Conservation (phyloP, 2,329 filamentous ascomycete species). For the Grosmannia clavigera region DNA sequence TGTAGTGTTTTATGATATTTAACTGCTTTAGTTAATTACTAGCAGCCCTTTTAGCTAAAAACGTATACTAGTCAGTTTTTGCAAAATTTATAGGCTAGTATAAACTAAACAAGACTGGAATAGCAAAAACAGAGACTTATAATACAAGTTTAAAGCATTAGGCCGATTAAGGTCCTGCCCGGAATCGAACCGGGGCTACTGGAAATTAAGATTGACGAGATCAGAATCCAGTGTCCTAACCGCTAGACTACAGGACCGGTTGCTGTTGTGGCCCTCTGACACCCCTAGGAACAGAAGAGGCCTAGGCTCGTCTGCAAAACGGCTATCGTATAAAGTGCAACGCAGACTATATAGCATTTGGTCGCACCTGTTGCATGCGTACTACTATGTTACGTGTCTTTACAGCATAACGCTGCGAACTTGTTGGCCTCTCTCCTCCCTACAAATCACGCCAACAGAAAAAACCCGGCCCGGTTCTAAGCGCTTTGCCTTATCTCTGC, state of each 20-base stretch:
- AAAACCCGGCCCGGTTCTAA: too few species aligned
- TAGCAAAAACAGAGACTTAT: background rate
- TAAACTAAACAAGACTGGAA: background rate
- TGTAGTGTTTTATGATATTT: too few species aligned
- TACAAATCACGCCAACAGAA: too few species aligned
- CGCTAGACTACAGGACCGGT: background rate
- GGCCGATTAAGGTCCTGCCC: conserved; percentile 5
- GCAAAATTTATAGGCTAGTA: too few species aligned
- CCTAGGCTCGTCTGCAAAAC: background rate
- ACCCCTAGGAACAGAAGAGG: background rate
- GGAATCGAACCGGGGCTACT: conserved; percentile 8
- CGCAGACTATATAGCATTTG: background rate
- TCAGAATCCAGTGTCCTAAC: background rate
- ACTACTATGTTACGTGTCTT: too few species aligned
- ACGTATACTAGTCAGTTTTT: too few species aligned
- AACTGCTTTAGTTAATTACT: too few species aligned
- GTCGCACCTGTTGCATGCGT: too few species aligned
- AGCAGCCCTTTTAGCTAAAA: too few species aligned
- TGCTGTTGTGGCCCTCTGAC: background rate
- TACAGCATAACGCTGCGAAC: too few species aligned
- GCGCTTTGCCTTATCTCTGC: too few species aligned
- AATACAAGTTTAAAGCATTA: background rate
- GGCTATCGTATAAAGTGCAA: background rate
- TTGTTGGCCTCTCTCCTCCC: too few species aligned
- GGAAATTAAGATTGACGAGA: background rate